Conservation (phyloP, 495 filamentous ascomycete genomes). For the Neurospora intermedia region DNA sequence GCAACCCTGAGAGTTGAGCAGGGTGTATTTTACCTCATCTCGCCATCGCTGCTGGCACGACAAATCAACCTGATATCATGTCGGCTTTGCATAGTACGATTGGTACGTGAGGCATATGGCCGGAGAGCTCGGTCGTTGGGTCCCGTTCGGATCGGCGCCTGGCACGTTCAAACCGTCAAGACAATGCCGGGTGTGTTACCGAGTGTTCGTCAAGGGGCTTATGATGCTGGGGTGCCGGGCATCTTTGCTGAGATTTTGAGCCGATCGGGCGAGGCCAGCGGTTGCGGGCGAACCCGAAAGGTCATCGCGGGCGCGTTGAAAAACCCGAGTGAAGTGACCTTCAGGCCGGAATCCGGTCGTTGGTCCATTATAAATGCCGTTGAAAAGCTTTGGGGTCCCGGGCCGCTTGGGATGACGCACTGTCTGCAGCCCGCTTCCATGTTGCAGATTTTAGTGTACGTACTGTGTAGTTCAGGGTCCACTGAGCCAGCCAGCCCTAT, state of each 20-base stretch:
- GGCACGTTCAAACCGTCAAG: neutral
- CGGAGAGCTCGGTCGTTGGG: neutral
- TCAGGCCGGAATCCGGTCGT: neutral
- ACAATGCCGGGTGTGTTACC: neutral
- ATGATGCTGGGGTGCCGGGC: neutral
- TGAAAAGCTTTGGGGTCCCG: neutral
- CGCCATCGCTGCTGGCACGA: neutral
- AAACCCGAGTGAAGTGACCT: neutral
- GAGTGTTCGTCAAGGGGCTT: neutral
- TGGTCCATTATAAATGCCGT: neutral
- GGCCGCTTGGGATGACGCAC: neutral
- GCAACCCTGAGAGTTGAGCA: neutral
- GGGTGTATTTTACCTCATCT: neutral
- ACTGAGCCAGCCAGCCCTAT: neutral
- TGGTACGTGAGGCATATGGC: neutral
- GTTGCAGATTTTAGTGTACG: neutral
- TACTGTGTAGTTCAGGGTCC: neutral
- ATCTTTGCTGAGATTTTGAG: neutral
- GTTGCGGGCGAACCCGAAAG: neutral
- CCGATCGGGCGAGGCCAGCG: neutral
- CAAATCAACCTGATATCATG: neutral
- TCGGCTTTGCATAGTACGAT: neutral
- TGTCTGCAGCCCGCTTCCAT: neutral
- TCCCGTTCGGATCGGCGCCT: neutral
- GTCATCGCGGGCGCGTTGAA: neutral